Evolutionary conservation across 371 early-diverging fungal genomes (phyloP), one percentile per base, ranked within the genome.

Genomic region (Haplosporangium sp.): DNA sequence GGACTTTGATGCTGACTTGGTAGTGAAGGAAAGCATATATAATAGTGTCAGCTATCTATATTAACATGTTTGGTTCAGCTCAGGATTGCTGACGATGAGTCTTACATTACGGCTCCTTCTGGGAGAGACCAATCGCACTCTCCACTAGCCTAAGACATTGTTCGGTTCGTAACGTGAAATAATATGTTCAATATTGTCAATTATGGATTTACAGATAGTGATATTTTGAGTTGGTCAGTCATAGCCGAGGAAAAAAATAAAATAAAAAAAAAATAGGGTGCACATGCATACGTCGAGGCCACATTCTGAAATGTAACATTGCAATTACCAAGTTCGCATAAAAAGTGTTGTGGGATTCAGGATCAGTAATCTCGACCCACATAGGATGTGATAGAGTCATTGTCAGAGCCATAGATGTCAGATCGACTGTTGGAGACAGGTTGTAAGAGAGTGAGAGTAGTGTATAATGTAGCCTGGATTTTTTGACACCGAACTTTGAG

Each of bases 281-380:
- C 57, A 56, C 48, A 39, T 59, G 4, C 27, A 56, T 11, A 55
- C 34, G 55, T 7, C 34, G 13, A 27, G 7, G 55, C 55, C 34
- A 55, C 53, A 52, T 42, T 42, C 4, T 17, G 10, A 13, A 10
- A 65, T 47, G 34, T 39, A 19, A 44, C 17, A 40, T 44, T 19
- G 17, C 47, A 84, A 82, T 77, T 91, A 90, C 93, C 62, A 90
- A 86, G 84, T 97, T 95, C 63, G 94, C 94, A 70, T 92, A 97
- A 76, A 95, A 95, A 0, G 88, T 87, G 59, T 88, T 88, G 44
- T 86, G 85, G 8, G 94, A 90, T 82, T 94, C 92, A 20, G 96
- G 96, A 86, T 96, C 96, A 34, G 83, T 86, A 61, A 97, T 92
- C 83, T 94, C 93, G 57, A 94, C 88, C 94, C 94, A 96, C 15